Evolutionary conservation across 768 basidiomycete species (phyloP).

Genomic region (Agaricus sinodeliciosus): DNA sequence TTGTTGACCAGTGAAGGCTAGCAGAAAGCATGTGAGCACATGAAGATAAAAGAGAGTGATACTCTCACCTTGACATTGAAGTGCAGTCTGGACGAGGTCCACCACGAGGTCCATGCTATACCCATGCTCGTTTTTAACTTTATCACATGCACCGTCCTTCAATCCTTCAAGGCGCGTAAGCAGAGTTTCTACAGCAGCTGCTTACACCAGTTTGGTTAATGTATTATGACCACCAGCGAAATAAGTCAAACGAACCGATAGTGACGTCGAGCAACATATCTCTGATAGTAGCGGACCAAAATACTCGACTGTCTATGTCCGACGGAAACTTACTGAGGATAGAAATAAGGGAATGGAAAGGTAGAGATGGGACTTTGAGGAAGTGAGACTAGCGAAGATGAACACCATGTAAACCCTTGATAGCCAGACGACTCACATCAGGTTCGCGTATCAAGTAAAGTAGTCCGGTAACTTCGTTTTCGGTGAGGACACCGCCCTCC

Average conservation of each 20-base stretch:
- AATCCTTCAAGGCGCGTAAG: slow-evolving; percentile 44
- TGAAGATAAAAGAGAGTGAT: neutral
- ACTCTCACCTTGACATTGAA: slow-evolving; percentile 52
- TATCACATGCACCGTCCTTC: slow-evolving; percentile 26
- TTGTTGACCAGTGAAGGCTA: slow-evolving; percentile 65
- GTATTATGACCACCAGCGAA: neutral
- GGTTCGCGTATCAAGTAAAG: slow-evolving; percentile 69
- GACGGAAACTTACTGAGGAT: slow-evolving; percentile 73
- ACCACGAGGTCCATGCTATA: slow-evolving; percentile 31
- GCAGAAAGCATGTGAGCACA: neutral
- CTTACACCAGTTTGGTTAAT: neutral
- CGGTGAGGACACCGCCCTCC: slow-evolving; percentile 60
- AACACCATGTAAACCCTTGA: slow-evolving; percentile 8
- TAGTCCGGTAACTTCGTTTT: slow-evolving; percentile 59
- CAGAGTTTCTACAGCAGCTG: slow-evolving; percentile 5
- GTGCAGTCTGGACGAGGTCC: slow-evolving; percentile 41
- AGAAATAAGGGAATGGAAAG: slow-evolving; percentile 73
- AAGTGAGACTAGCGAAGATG: slow-evolving; percentile 62
- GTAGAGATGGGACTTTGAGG: slow-evolving; percentile 77
- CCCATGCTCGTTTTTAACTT: slow-evolving; percentile 28
- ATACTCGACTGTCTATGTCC: slow-evolving; percentile 69
- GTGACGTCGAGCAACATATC: slow-evolving; percentile 59
- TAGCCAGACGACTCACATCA: slow-evolving; percentile 42
- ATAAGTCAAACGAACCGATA: slow-evolving; percentile 18
- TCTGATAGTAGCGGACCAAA: slow-evolving; percentile 57